Base-by-base conservation (phyloP, 2,329 filamentous ascomycete genomes). In the Penicillium hordei region DNA sequence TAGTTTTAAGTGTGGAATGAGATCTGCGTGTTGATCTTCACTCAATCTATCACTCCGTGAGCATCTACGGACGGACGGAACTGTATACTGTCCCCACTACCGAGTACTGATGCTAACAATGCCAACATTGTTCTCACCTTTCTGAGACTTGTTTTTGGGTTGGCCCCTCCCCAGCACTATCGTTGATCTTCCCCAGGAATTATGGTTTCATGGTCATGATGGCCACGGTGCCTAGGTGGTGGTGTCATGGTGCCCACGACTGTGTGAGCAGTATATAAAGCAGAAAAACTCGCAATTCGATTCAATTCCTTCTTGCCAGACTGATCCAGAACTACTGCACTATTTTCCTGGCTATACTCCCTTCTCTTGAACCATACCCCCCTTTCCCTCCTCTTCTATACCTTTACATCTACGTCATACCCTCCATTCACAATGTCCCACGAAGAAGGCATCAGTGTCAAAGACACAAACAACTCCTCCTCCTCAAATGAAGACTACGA, bases 31-130 rank as follows among this genome's bases (percentile, higher is more conserved):
- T 27, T 29, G 54, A 57, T 53, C 54, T 40, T 57, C 17, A n/a
- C 54, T 52, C 12, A 2, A 46, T 45, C 9, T 23, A 46, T 57
- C 45, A 15, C 10, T 25, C n/a, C 15, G 23, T 31, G 46, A 38
- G 44, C 23, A 23, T 50, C 38, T 44, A 50, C 53, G 48, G 54
- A 46, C 48, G 42, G 8, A 46, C 12, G 54, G 48, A 57, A 31
- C 29, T 45, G 12, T 23, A 27, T 19, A 21, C 31, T 5, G 23
- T 31, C 19, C 13, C 46, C 31, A 36, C 13, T 36, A 27, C 12
- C 21, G 31, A 39, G 10, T 27, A 13, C 29, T 25, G 29, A 12
- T 15, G 19, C 38, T 17, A 23, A 39, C 19, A 21, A 55, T 55
- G 31, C 39, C 25, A 33, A 10, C 8, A 27, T 25, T 10, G 10